Evolutionary conservation across 1,139 yeast genomes (phyloP), one percentile per base, ranked within the genome.

Genomic region (Meyerozyma sp.): DNA sequence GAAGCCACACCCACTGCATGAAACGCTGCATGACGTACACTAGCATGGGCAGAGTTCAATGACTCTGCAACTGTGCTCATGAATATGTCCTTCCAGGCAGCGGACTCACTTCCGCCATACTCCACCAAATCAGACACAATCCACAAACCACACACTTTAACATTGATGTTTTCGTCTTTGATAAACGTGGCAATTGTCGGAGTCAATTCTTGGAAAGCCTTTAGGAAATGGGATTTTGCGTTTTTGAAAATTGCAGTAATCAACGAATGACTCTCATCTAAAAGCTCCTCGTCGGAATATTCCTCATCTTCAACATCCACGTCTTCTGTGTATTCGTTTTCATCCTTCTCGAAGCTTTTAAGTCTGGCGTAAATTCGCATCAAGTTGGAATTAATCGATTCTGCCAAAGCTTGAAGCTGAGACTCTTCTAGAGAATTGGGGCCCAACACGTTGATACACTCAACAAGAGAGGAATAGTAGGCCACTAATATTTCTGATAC

Each of bases 1-100:
- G 96, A 96, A 46, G 95, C 87, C 38, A 79, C 81, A 26, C 98
- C 98, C 45, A 91, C 81, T 30, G 88, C 81, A 54, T 82, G 84
- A 1, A 95, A 82, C 5, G 96, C 90, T 13, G 89, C 90, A 66
- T 93, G 97, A 55, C 98, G 84, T 30, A 91, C 75, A 8, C 82
- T 76, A 1, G 95, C 82, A 47, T 85, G 87, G 4, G 84, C 73
- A 25, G 77, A 81, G 38, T 81, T 73, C 44, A 93, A 67, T 2
- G 86, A 77, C 45, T 80, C 84, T 13, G 82, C 82, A 36, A 89
- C 68, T 38, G 79, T 80, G 48, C 73, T 73, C 44, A 83, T 62
- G 60, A 87, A 84, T 49, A 81, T 59, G 34, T 84, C 89, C 56
- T 81, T 81, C 58, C 79, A 84, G 25, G 75, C 72, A 46, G 73